Evolutionary conservation across 805 yeast genomes (phyloP).

Genomic region (Metschnikowia arizonensis): DNA sequence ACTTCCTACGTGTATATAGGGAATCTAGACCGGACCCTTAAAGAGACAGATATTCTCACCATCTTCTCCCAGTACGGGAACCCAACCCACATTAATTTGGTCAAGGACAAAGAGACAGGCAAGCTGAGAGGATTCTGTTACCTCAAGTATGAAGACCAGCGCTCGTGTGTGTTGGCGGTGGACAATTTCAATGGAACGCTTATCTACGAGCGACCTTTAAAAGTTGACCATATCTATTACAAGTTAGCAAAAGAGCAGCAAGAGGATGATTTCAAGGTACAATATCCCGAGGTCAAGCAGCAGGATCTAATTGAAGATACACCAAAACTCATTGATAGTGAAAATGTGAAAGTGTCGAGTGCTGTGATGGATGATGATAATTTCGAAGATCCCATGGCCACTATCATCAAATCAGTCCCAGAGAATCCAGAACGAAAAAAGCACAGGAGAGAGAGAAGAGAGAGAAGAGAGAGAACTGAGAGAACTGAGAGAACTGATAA

Average conservation of each 20-base stretch:
- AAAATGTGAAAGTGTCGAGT: neutral
- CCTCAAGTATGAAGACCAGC: constrained; percentile 75
- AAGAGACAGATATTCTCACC: constrained; percentile 70
- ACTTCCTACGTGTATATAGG: constrained; percentile 79
- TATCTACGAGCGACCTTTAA: constrained; percentile 45
- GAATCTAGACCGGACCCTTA: constrained; percentile 56
- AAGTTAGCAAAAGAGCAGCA: constrained; percentile 50
- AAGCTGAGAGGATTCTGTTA: constrained; percentile 73
- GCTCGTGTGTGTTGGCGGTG: constrained; percentile 77
- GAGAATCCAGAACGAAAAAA: neutral
- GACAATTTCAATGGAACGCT: constrained; percentile 78
- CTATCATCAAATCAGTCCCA: constrained; percentile 28
- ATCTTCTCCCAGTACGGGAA: constrained; percentile 88
- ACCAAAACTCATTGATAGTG: neutral
- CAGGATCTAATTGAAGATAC: constrained; percentile 7
- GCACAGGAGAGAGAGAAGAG: neutral
- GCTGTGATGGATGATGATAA: constrained; percentile 21
- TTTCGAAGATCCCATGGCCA: constrained; percentile 33
- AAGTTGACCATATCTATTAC: constrained; percentile 72
- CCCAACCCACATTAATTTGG: constrained; percentile 70
- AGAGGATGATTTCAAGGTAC: constrained; percentile 40
- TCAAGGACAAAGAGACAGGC: constrained; percentile 62
- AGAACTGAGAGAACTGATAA: neutral
- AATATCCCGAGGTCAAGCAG: constrained; percentile 21
- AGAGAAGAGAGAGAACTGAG: neutral